Percentiles rank a stretch among this genome's conserved stretches.
These are phyloP conservation scores for Syzygium syzygioides DNA, from an alignment of 441 rosid genomes.

Conservation along the genomic window DNA sequence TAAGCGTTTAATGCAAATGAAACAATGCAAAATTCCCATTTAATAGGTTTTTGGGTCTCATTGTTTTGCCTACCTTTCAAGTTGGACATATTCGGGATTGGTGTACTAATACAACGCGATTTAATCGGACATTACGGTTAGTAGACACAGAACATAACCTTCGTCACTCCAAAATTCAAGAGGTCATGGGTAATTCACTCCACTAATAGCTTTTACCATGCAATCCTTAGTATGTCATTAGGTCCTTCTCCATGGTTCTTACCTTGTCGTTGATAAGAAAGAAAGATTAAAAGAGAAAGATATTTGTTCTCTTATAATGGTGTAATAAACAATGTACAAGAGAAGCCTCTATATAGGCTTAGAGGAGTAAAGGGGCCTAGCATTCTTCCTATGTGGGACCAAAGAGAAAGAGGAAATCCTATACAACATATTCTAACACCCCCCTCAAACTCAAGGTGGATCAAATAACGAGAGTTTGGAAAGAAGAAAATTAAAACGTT, in stretches of 20 bases:
- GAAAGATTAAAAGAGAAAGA: no score
- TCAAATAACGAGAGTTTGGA: no score
- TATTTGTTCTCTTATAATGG: no score
- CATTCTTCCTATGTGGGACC: no score
- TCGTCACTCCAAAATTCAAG: not conserved
- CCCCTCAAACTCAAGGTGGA: no score
- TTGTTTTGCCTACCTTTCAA: not conserved
- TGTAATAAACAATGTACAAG: no score
- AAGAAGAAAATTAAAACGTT: no score
- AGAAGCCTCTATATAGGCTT: no score
- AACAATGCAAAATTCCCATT: not conserved
- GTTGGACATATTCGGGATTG: not conserved
- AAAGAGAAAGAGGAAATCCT: no score
- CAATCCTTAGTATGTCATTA: not conserved
- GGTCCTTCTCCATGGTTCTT: not conserved
- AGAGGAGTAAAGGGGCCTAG: no score
- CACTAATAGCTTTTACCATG: not conserved
- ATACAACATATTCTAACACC: no score
- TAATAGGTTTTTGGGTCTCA: not conserved
- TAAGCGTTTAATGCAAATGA: not conserved
- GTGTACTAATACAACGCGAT: not conserved
- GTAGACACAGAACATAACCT: not conserved
- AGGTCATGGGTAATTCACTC: not conserved
- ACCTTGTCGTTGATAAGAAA: no score
- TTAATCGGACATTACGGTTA: not conserved